A percentile compares a stretch with the other conserved stretches of the same genome.
Conservation (phyloP, 495 filamentous ascomycete genomes). For the Hypoxylon lienhwacheense region DNA sequence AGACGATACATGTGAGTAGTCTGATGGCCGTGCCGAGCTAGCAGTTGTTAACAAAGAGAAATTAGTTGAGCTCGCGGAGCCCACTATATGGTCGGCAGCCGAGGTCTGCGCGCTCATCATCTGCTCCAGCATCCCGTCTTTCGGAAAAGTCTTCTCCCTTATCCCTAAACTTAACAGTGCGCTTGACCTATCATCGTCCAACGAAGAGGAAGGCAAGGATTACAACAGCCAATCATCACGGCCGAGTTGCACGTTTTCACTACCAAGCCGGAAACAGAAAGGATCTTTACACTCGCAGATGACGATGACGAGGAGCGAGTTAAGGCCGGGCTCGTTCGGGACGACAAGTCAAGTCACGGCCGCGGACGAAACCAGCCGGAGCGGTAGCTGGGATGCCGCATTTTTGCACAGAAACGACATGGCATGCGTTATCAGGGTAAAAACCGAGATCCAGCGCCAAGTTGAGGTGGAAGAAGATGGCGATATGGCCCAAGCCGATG, state of each 20-base stretch:
- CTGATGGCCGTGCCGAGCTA: not conserved
- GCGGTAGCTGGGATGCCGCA: slow-evolving; percentile 42
- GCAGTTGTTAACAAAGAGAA: not conserved
- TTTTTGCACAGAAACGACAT: slow-evolving; percentile 24
- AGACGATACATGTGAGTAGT: slow-evolving; percentile 25
- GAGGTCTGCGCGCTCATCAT: slow-evolving; percentile 38
- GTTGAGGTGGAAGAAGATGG: slow-evolving; percentile 9
- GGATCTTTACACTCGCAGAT: slow-evolving; percentile 25
- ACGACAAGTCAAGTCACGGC: slow-evolving; percentile 23
- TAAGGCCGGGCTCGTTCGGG: slow-evolving; percentile 8
- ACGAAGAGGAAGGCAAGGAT: not conserved
- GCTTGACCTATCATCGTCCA: slow-evolving; percentile 31
- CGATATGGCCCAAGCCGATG: not conserved
- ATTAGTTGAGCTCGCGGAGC: slow-evolving; percentile 21
- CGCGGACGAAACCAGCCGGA: slow-evolving; percentile 21
- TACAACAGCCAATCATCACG: slow-evolving; percentile 1
- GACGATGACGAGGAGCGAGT: slow-evolving; percentile 5
- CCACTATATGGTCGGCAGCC: slow-evolving; percentile 35
- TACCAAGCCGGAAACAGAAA: slow-evolving; percentile 4
- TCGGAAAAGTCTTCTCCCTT: slow-evolving; percentile 26
- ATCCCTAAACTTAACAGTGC: slow-evolving; percentile 28
- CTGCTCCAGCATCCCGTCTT: slow-evolving; percentile 37
- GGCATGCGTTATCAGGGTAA: slow-evolving; percentile 21
- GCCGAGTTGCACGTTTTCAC: slow-evolving; percentile 12
- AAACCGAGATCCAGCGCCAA: slow-evolving; percentile 15